Percentiles rank a stretch among this genome's conserved stretches.
Conservation (phyloP, 2,329 filamentous ascomycete genomes). For the Scedosporium apiospermum region DNA sequence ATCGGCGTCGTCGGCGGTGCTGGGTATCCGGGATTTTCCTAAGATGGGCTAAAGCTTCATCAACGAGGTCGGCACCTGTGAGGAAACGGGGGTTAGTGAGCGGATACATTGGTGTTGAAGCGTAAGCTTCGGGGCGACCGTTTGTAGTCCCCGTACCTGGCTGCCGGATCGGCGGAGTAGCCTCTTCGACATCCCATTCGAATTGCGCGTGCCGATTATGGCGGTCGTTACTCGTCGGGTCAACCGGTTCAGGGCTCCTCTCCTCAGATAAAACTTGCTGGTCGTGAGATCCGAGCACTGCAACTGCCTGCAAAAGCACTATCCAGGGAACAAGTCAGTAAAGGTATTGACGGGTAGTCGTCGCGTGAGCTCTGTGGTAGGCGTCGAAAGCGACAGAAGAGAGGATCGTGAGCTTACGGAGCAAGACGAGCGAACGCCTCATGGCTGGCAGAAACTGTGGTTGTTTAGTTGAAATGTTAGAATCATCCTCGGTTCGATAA, state of each 20-base stretch:
- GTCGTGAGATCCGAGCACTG: conserved; percentile 1
- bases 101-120: neutral
- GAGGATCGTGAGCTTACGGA: conserved; percentile 1
- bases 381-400: neutral
- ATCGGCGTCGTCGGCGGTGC: conserved; percentile 32
- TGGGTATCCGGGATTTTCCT: conserved; percentile 38
- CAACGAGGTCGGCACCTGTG: conserved; percentile 42
- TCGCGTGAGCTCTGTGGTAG: too few species aligned
- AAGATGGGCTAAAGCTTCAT: conserved; percentile 40
- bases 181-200: neutral
- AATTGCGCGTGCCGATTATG: neutral
- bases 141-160: neutral
- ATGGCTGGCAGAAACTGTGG: neutral
- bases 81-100: conserved; percentile 6
- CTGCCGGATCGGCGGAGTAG: neutral
- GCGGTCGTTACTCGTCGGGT: neutral
- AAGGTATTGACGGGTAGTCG: neutral
- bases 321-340: neutral
- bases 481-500: neutral
- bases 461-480: neutral
- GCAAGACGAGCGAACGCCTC: conserved; percentile 4
- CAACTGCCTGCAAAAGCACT: conserved; percentile 6
- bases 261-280: neutral
- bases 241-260: neutral
- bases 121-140: neutral